Evolutionary conservation across 345 rosid genomes (phyloP).

Genomic region (Moringa oleifera): DNA sequence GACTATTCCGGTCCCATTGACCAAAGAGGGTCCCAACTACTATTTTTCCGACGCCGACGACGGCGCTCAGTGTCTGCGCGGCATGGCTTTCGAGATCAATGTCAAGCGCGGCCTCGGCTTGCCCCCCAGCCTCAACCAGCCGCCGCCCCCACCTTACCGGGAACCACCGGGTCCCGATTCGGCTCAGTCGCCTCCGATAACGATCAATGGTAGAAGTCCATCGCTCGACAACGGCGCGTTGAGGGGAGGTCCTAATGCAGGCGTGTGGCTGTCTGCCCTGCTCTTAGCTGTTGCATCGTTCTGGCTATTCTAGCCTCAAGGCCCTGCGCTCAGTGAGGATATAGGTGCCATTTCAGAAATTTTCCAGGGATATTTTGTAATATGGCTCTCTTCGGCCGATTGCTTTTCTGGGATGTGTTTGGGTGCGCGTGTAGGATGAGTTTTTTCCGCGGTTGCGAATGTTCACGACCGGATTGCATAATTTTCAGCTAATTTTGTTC

Average conservation of each 20-base stretch:
- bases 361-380: not conserved
- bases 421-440: too few species aligned
- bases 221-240: conserved; percentile 18
- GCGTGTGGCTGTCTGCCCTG: conserved; percentile 13
- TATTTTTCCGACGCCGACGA: conserved; percentile 52
- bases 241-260: not conserved
- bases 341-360: not conserved
- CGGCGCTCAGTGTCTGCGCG: conserved; percentile 46
- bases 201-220: conserved; percentile 20
- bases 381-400: too few species aligned
- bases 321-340: too few species aligned
- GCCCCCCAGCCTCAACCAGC: conserved; percentile 65
- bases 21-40: conserved; percentile 40
- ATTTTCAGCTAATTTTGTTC: too few species aligned
- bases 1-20: conserved; percentile 45
- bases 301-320: not conserved
- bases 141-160: conserved; percentile 58
- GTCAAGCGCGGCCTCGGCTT: conserved; percentile 52
- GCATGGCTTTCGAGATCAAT: conserved; percentile 54
- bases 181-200: conserved; percentile 31
- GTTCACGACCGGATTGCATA: too few species aligned
- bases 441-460: too few species aligned
- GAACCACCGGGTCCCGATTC: conserved; percentile 37
- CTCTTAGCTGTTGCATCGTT: conserved; percentile 7
- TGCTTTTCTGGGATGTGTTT: too few species aligned